phyloP scores from a whole-genome alignment of 139 green algal species.

The Picochlorum sp. region DNA sequence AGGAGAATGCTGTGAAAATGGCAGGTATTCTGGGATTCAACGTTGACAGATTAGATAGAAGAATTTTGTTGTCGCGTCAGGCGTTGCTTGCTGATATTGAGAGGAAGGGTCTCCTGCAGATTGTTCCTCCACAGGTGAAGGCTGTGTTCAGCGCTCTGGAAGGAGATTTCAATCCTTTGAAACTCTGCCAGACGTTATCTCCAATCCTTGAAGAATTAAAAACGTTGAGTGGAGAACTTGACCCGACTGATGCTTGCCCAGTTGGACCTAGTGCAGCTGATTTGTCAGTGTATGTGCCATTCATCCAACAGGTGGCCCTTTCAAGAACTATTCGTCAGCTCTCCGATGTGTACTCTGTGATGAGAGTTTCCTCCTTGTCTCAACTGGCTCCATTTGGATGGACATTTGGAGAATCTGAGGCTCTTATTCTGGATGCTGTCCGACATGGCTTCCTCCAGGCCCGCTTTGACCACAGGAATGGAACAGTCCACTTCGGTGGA shows the following conservation, averaged over 20 bases:
- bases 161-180: slow-evolving; percentile 83
- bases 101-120: slow-evolving; percentile 62
- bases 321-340: slow-evolving; percentile 89
- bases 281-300: slow-evolving; percentile 19
- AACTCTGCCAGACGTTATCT: slow-evolving; percentile 72
- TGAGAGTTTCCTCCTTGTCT: slow-evolving; percentile 48
- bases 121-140: slow-evolving; percentile 62
- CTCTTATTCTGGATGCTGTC: slow-evolving; percentile 84
- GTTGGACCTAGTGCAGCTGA: slow-evolving; percentile 11
- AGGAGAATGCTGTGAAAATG: slow-evolving; percentile 84
- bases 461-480: slow-evolving; percentile 83
- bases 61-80: slow-evolving; percentile 53
- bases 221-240: not conserved
- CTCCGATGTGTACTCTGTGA: slow-evolving; percentile 65
- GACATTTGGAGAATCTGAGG: slow-evolving; percentile 54
- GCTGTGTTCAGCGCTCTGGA: slow-evolving; percentile 71
- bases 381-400: slow-evolving; percentile 59
- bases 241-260: not conserved
- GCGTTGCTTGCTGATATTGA: slow-evolving; percentile 74
- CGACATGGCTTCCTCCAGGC: slow-evolving; percentile 80
- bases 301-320: slow-evolving; percentile 59
- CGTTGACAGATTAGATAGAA: slow-evolving; percentile 35
- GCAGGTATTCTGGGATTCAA: slow-evolving; percentile 87
- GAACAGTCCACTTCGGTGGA: slow-evolving; percentile 80
- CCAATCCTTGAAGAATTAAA: slow-evolving; percentile 67